phyloP scores from a whole-genome alignment of 495 filamentous ascomycete genomes.

The Annulohypoxylon stygium region DNA sequence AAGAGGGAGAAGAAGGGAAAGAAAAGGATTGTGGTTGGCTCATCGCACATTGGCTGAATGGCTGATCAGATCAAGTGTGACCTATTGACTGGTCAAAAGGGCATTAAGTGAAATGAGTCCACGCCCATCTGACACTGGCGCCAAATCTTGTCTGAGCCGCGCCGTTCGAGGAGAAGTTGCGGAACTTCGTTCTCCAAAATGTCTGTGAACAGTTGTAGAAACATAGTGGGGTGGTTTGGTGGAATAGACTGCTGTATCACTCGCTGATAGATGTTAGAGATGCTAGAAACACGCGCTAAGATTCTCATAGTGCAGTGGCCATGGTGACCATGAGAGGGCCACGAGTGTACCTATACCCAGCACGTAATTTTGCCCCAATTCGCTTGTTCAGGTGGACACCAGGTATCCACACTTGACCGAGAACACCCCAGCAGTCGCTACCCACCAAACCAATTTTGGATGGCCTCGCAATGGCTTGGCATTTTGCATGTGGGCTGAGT shows the following conservation, averaged over 20 bases:
- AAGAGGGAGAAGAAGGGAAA: neutral
- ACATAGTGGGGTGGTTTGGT: constrained; percentile 24
- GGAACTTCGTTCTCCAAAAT: constrained; percentile 30
- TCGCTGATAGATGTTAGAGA: constrained; percentile 12
- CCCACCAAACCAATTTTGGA: constrained; percentile 47
- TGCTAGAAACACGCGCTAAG: constrained; percentile 1
- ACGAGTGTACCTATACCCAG: constrained; percentile 41
- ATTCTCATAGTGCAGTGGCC: constrained; percentile 12
- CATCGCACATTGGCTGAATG: constrained; percentile 18
- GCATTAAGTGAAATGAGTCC: constrained; percentile 28
- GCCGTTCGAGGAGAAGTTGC: constrained; percentile 26
- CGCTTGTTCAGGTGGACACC: constrained; percentile 48
- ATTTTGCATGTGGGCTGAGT: constrained; percentile 47
- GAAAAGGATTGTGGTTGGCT: constrained; percentile 29
- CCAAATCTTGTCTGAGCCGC: constrained; percentile 45
- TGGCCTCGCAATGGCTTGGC: constrained; percentile 37
- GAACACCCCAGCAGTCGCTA: constrained; percentile 44
- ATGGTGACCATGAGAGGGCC: constrained; percentile 1
- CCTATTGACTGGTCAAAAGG: constrained; percentile 42
- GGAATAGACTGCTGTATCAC: constrained; percentile 31
- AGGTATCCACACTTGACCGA: constrained; percentile 47
- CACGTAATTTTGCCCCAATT: constrained; percentile 44
- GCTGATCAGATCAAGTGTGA: constrained; percentile 44
- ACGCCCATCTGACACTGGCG: constrained; percentile 46
- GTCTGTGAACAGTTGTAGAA: constrained; percentile 16